Conservation (phyloP, 208 protist species). For the Wallacemonas sp. region DNA sequence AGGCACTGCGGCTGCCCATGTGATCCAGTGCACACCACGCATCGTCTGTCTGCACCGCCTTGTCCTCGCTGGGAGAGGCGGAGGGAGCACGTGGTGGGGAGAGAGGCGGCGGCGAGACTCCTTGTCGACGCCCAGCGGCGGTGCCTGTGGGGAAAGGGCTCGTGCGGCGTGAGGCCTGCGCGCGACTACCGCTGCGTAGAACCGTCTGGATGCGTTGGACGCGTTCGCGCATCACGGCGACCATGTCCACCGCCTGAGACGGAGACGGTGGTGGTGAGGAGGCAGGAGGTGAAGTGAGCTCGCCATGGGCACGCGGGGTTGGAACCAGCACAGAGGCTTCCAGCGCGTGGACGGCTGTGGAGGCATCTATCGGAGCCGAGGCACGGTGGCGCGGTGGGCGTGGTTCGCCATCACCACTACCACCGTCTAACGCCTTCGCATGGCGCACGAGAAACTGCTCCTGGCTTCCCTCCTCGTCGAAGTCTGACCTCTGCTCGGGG, state of each 20-base stretch:
- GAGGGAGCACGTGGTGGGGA: neutral
- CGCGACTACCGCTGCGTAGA: constrained; percentile 14
- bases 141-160: too few species aligned
- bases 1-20: neutral
- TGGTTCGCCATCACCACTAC: too few species aligned
- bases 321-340: neutral
- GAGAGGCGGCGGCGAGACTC: neutral
- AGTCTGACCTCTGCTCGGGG: neutral
- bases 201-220: constrained; percentile 47
- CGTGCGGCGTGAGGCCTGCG: neutral
- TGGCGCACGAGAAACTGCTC: neutral
- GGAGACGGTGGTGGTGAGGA: neutral
- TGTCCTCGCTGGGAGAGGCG: constrained; percentile 4
- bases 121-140: too few species aligned
- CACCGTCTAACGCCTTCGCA: too few species aligned
- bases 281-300: neutral
- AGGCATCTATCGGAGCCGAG: neutral
- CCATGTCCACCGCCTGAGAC: constrained; percentile 5
- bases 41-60: constrained; percentile 14
- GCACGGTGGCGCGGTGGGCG: too few species aligned
- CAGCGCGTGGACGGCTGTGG: neutral
- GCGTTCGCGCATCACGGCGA: constrained; percentile 49
- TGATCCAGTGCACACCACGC: neutral
- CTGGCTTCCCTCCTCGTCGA: neutral
- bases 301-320: neutral